Evolutionary conservation across 108 stramenopile species (phyloP).

Genomic region (Epithemia pelagica): DNA sequence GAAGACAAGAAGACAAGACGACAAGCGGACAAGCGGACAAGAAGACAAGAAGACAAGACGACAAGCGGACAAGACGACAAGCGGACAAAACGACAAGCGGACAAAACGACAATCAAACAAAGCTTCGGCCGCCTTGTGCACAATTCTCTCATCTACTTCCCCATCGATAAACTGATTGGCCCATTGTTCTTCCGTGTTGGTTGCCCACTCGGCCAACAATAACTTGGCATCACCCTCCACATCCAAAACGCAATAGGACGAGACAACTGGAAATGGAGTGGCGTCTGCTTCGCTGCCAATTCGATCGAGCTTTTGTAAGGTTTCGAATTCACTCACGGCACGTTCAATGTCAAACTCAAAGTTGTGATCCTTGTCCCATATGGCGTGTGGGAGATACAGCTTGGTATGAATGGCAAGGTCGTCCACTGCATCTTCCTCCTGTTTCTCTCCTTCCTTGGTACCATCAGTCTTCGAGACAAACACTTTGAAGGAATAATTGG

Average conservation of each 20-base stretch:
- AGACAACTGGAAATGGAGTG: background rate
- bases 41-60: no score
- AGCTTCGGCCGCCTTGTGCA: slow-evolving; percentile 28
- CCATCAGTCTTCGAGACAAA: background rate
- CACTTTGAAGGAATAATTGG: background rate
- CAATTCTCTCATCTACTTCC: slow-evolving; percentile 25
- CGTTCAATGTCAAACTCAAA: background rate
- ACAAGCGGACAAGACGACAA: no score
- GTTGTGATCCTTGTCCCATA: background rate
- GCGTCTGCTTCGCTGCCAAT: background rate
- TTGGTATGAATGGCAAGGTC: background rate
- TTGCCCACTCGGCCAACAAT: slow-evolving; percentile 31
- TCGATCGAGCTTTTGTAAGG: background rate
- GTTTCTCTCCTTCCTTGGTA: background rate
- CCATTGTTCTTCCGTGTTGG: slow-evolving; percentile 29
- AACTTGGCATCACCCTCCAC: slow-evolving; percentile 31
- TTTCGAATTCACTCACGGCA: background rate
- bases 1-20: no score
- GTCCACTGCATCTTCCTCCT: background rate
- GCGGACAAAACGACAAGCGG: no score
- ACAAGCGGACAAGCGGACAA: no score
- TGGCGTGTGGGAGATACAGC: background rate
- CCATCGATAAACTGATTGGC: slow-evolving; percentile 40
- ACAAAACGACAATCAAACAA: no score
- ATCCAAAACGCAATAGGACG: slow-evolving; percentile 6